Base-by-base conservation (phyloP, 2,329 filamentous ascomycete genomes). In the Neofusicoccum sp. region DNA sequence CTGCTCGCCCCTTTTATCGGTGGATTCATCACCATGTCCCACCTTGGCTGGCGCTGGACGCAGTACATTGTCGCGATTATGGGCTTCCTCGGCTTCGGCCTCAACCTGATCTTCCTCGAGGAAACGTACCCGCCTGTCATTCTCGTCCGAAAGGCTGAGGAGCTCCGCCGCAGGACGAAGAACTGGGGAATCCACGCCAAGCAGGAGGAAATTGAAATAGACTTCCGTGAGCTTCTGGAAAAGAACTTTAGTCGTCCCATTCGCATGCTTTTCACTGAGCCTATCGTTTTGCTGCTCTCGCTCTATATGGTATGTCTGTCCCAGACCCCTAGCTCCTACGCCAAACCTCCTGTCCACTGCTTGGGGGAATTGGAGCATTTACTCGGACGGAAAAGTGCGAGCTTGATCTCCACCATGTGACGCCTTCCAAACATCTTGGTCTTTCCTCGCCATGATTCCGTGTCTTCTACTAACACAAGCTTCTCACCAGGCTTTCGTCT, bases 111-210 rank as follows among this genome's bases (percentile, higher is more conserved):
- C 41, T 85, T 87, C 71, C 76, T 86, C 31, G 73, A 83, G 56
- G 85, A 87, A 69, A 84, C 83, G 0, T 87, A 87, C 65, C 81
- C 84, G 0, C 85, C 85, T 0, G 78, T 86, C 0, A 82, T 87
- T 12, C 77, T 87, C 3, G 81, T 87, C 41, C 72, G 76, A 14
- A 87, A 87, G 68, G 84, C 84, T 3, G 72, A 79, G 3, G 83
- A 85, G 64, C 71, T 87, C 2, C 76, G 84, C 36, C 78, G 84
- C 37, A 72, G 82, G 31, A 87, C 84, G 1, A 81, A 80, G 70
- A 87, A 87, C 65, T 87, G 84, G 84, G 84, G 84, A 9, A 86
- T 87, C 56, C 85, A 87, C 68, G 85, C 85, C n/a, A 84, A 84
- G 68, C 77, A 77, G 58, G 83, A 84, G 66, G 81, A 83, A 72